A percentile compares a stretch with the other conserved stretches of the same genome.
These are phyloP conservation scores for Chlorencoelia australis DNA, from an alignment of 2,329 filamentous ascomycete species.

Conservation along the genomic window DNA sequence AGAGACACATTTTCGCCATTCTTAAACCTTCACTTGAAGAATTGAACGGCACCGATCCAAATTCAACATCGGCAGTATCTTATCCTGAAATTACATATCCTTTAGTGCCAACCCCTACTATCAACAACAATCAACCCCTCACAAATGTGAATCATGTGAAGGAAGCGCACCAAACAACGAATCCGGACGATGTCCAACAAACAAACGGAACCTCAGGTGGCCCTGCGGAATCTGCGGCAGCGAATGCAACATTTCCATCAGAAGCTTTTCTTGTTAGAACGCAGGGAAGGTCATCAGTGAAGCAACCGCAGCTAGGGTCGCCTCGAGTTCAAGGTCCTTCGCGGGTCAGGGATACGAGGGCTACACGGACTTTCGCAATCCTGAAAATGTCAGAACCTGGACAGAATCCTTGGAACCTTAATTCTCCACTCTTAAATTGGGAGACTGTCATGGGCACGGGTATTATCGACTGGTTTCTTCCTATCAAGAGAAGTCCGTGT, in stretches of 20 bases:
- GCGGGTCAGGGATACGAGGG: constrained; percentile 23
- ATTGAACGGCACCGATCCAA: constrained; percentile 17
- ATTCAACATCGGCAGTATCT: constrained; percentile 32
- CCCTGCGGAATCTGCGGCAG: background rate
- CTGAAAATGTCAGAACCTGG: constrained; percentile 55
- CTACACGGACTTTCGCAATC: constrained; percentile 66
- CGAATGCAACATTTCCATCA: background rate
- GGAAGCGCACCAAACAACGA: background rate
- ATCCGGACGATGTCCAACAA: background rate
- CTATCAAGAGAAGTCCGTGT: constrained; percentile 66
- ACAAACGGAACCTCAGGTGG: too few species aligned
- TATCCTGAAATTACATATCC: constrained; percentile 51
- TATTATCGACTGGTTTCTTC: constrained; percentile 69
- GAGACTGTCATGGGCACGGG: constrained; percentile 67
- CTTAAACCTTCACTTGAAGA: constrained; percentile 39
- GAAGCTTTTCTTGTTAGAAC: background rate
- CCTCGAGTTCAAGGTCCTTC: background rate
- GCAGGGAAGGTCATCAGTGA: background rate
- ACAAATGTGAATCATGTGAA: background rate
- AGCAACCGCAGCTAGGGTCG: background rate
- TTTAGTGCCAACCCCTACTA: constrained; percentile 25
- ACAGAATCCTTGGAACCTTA: constrained; percentile 81
- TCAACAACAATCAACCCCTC: constrained; percentile 1
- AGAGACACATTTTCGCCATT: constrained; percentile 65
- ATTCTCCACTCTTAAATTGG: constrained; percentile 56